Base-by-base conservation (phyloP, 805 yeast species). In the Ogataea methylovora region DNA sequence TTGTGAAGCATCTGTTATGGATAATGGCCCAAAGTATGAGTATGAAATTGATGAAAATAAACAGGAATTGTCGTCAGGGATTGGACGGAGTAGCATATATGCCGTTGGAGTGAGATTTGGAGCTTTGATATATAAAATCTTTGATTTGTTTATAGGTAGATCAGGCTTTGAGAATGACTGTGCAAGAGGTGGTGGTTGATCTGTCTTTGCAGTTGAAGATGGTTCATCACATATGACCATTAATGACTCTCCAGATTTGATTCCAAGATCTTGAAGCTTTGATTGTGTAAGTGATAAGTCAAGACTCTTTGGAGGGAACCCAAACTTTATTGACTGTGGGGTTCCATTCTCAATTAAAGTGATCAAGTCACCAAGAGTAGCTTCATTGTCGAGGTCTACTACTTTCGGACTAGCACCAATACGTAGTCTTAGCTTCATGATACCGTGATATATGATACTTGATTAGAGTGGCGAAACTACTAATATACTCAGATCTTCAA, bases 61-160 rank as follows among this genome's bases (percentile, higher is more conserved):
- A 49, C 94, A 83, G 8, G 90, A 79, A 50, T 83, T 83, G 53
- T 83, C 90, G 49, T 83, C 87, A 0, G 84, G 80, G 37, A 81
- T 73, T 32, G 71, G 68, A 20, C 84, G 67, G 7, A 79, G 58
- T 8, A 69, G 63, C 14, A 77, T 45, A 33, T 57, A 58, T 5
- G 61, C 55, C 14, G 58, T 45, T 9, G 37, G 44, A 8, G 17
- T 12, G 3, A 23, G 5, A 7, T 25, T 19, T 19, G 35, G 35
- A 3, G 39, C 32, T 19, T 42, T 44, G n/a, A 36, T 45, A 15
- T 39, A 29, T n/a, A 20, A 26, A 23, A 38, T 39, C 23, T 25
- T 15, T 16, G 24, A 23, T 39, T 43, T 23, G 22, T 30, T 43
- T 36, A 22, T 31, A 38, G 37, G 13, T 31, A 12, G 22, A 28